Percentiles rank a stretch among this genome's conserved stretches.
phyloP scores from a whole-genome alignment of 352 stramenopile genomes.

The Phytophthora rubi region DNA sequence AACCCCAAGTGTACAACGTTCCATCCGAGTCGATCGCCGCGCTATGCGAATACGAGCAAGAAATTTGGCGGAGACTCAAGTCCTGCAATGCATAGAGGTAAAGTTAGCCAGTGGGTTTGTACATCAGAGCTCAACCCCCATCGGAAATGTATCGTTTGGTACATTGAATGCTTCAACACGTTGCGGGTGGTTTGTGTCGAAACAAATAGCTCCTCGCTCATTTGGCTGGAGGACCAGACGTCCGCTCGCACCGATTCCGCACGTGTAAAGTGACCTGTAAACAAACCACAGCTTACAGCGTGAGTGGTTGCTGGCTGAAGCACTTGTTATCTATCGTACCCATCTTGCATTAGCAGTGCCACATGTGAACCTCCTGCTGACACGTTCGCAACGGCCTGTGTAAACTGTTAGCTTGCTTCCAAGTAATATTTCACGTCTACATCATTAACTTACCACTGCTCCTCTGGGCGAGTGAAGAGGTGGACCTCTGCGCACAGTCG shows the following conservation, averaged over 20 bases:
- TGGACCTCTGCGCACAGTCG: conserved; percentile 47
- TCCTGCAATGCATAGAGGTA: conserved; percentile 20
- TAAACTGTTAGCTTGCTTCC: background rate
- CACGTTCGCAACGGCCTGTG: conserved; percentile 68
- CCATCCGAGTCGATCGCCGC: conserved; percentile 81
- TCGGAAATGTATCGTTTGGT: conserved; percentile 9
- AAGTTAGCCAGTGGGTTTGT: background rate
- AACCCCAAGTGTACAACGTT: conserved; percentile 91
- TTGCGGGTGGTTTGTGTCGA: conserved; percentile 70
- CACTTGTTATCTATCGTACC: conserved; percentile 40
- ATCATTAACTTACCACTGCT: conserved; percentile 41
- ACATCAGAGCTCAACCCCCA: conserved; percentile 26
- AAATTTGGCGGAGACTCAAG: conserved; percentile 53
- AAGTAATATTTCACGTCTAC: background rate
- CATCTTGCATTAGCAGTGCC: conserved; percentile 80
- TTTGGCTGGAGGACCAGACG: conserved; percentile 79
- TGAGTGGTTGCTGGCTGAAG: background rate
- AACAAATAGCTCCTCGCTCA: conserved; percentile 56
- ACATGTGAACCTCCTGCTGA: conserved; percentile 85
- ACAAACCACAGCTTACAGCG: conserved; percentile 5
- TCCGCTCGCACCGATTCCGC: conserved; percentile 83
- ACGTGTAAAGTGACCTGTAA: conserved; percentile 89
- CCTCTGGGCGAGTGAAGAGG: conserved; percentile 67
- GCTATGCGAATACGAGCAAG: conserved; percentile 89
- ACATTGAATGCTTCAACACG: conserved; percentile 62